These are phyloP conservation scores for Aspergillus hiratsukae DNA, from an alignment of 2,329 filamentous ascomycete species.

Conservation along the genomic window DNA sequence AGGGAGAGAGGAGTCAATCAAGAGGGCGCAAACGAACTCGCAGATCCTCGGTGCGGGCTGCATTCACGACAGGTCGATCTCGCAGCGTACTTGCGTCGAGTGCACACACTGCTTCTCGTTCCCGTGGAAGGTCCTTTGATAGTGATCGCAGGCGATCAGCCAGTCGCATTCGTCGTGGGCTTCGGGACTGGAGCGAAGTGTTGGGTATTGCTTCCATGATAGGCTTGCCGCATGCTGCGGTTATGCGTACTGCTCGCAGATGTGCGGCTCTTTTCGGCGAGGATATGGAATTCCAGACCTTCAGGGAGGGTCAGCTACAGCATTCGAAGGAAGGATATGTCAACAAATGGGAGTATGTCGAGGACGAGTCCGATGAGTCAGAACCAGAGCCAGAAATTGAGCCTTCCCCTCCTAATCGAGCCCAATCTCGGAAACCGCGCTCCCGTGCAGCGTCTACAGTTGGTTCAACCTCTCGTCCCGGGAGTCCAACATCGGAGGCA, in stretches of 20 bases:
- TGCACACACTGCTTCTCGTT: slow-evolving; percentile 5
- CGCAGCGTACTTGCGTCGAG: slow-evolving; percentile 7
- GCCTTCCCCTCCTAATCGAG: slow-evolving; percentile 2
- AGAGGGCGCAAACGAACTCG: slow-evolving; percentile 23
- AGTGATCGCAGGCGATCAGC: slow-evolving; percentile 8
- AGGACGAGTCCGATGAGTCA: slow-evolving; percentile 27
- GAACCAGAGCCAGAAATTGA: slow-evolving; percentile 1
- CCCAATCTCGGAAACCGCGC: slow-evolving; percentile 1
- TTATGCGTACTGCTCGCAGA: slow-evolving; percentile 66
- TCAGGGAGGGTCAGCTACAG: slow-evolving; percentile 42
- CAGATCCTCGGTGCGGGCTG: slow-evolving; percentile 6
- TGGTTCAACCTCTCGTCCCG: slow-evolving; percentile 10
- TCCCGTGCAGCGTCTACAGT: slow-evolving; percentile 10
- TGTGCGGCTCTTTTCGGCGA: slow-evolving; percentile 74
- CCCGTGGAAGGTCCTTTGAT: slow-evolving; percentile 13
- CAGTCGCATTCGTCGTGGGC: slow-evolving; percentile 21
- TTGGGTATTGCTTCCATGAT: slow-evolving; percentile 71
- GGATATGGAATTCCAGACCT: slow-evolving; percentile 59
- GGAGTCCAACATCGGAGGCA: slow-evolving; percentile 8
- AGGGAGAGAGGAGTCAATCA: slow-evolving; percentile 14
- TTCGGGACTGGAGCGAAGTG: slow-evolving; percentile 81
- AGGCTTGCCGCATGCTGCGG: slow-evolving; percentile 61
- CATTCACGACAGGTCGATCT: slow-evolving; percentile 6
- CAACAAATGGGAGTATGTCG: slow-evolving; percentile 25
- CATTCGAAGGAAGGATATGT: slow-evolving; percentile 16